These are phyloP conservation scores for Fusarium graminum DNA, from an alignment of 2,329 filamentous ascomycete species.

Conservation along the genomic window DNA sequence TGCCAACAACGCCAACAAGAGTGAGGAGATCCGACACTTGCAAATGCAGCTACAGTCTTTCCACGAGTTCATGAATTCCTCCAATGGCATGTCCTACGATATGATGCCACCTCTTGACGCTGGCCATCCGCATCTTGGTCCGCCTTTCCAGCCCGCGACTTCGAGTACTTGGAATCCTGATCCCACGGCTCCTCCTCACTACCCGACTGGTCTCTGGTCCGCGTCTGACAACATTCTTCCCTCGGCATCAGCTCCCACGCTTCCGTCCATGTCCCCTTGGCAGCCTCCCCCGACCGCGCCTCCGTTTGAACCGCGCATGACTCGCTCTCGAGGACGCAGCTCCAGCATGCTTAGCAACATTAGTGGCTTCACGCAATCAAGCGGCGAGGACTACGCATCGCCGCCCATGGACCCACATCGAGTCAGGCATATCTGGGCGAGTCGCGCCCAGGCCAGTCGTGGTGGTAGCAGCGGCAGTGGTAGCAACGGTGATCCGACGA, in stretches of 20 bases:
- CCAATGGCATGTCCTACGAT: slow-evolving; percentile 53
- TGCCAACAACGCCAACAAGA: slow-evolving; percentile 48
- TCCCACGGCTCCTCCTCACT: slow-evolving; percentile 53
- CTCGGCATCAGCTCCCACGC: slow-evolving; percentile 49
- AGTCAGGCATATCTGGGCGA: slow-evolving; percentile 46
- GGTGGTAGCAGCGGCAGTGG: slow-evolving; percentile 63
- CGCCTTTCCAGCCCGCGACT: slow-evolving; percentile 44
- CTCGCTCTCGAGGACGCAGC: slow-evolving; percentile 68
- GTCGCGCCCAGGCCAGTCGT: slow-evolving; percentile 49
- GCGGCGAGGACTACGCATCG: slow-evolving; percentile 61
- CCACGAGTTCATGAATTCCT: slow-evolving; percentile 51
- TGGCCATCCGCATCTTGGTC: slow-evolving; percentile 45
- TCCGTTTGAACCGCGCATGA: slow-evolving; percentile 53
- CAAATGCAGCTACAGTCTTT: slow-evolving; percentile 53
- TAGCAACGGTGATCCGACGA: slow-evolving; percentile 66
- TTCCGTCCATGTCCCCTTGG: slow-evolving; percentile 53
- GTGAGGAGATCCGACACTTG: slow-evolving; percentile 51
- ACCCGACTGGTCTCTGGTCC: slow-evolving; percentile 55
- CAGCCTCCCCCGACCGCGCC: slow-evolving; percentile 57
- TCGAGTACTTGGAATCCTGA: slow-evolving; percentile 54
- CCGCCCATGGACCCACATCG: slow-evolving; percentile 42
- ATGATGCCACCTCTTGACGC: slow-evolving; percentile 41
- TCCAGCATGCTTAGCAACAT: slow-evolving; percentile 76
- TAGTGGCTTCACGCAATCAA: slow-evolving; percentile 75
- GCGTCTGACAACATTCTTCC: slow-evolving; percentile 53